These are phyloP conservation scores for Fusarium nodosum DNA, from an alignment of 2,329 filamentous ascomycete species.

Conservation along the genomic window DNA sequence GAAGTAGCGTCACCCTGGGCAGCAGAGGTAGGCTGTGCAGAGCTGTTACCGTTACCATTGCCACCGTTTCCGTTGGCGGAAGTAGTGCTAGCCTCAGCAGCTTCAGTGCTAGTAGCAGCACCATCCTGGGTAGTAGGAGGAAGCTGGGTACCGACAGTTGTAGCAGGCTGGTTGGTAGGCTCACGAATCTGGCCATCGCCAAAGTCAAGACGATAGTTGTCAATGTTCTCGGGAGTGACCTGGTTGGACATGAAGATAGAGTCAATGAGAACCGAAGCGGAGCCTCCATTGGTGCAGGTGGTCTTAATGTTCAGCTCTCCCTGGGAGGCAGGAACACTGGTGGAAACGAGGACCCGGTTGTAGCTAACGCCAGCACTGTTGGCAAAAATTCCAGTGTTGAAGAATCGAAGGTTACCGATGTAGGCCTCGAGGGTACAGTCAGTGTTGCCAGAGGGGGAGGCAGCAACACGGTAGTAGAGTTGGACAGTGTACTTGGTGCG, in stretches of 20 bases:
- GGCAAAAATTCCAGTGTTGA: slow-evolving; percentile 6
- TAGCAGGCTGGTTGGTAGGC: neutral
- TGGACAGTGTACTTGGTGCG: slow-evolving; percentile 36
- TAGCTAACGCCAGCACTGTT: neutral
- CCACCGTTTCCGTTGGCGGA: neutral
- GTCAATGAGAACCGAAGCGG: slow-evolving; percentile 26
- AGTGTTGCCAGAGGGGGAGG: neutral
- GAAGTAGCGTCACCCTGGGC: neutral
- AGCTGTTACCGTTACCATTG: neutral
- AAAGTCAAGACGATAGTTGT: slow-evolving; percentile 28
- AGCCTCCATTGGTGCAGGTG: slow-evolving; percentile 18
- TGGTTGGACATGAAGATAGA: slow-evolving; percentile 43
- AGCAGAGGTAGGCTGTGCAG: neutral
- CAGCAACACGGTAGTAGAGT: slow-evolving; percentile 37
- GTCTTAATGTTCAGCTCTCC: slow-evolving; percentile 25
- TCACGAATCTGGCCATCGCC: slow-evolving; percentile 27
- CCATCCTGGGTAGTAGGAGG: neutral
- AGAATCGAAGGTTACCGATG: slow-evolving; percentile 23
- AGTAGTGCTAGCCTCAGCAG: neutral
- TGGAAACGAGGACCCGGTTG: slow-evolving; percentile 9
- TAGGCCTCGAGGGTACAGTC: slow-evolving; percentile 31
- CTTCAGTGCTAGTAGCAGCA: neutral
- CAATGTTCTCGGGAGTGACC: slow-evolving; percentile 40
- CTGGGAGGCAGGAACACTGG: neutral
- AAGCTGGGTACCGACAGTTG: neutral